These are phyloP conservation scores for Ustilago esculenta DNA, from an alignment of 1,284 basidiomycete genomes.

Conservation along the genomic window DNA sequence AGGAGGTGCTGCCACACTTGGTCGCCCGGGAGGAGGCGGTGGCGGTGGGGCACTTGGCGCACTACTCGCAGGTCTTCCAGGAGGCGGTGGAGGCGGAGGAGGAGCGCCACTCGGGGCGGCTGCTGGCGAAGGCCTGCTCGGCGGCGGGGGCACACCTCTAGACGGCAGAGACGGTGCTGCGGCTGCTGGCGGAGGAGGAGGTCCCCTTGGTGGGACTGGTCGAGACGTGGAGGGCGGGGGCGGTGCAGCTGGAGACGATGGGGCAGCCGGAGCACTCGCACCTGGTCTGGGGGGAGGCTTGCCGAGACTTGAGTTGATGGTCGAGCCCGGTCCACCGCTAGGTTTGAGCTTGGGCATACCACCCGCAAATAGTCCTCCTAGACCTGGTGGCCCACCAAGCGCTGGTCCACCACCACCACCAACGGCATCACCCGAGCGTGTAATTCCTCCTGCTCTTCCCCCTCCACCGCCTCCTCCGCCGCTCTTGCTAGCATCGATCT, in stretches of 20 bases:
- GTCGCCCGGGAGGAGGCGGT: conserved; percentile 35
- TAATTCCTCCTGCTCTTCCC: conserved; percentile 68
- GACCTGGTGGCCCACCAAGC: conserved; percentile 72
- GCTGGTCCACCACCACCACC: conserved; percentile 66
- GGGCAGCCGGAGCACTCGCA: conserved; percentile 21
- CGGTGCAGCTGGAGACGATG: conserved; percentile 20
- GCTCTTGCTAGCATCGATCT: conserved; percentile 69
- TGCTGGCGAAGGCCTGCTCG: conserved; percentile 32
- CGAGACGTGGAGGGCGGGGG: conserved; percentile 24
- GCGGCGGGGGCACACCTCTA: conserved; percentile 43
- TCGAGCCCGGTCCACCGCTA: conserved; percentile 20
- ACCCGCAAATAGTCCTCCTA: conserved; percentile 85
- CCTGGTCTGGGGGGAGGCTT: conserved; percentile 41
- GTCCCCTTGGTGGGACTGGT: conserved; percentile 25
- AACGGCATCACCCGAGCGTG: conserved; percentile 29
- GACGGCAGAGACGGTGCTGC: conserved; percentile 37
- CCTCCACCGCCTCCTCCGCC: conserved; percentile 27
- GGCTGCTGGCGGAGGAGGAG: conserved; percentile 37
- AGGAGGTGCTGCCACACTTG: conserved; percentile 20
- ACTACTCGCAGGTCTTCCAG: conserved; percentile 11
- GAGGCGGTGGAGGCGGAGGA: conserved; percentile 35
- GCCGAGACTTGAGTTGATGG: conserved; percentile 33
- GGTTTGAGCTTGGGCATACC: conserved; percentile 86
- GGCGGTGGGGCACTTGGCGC: conserved; percentile 26
- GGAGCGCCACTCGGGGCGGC: conserved; percentile 8